A percentile compares a stretch with the other conserved stretches of the same genome.
phyloP scores from a whole-genome alignment of 768 basidiomycete species.

The Pulveroboletus sp. region DNA sequence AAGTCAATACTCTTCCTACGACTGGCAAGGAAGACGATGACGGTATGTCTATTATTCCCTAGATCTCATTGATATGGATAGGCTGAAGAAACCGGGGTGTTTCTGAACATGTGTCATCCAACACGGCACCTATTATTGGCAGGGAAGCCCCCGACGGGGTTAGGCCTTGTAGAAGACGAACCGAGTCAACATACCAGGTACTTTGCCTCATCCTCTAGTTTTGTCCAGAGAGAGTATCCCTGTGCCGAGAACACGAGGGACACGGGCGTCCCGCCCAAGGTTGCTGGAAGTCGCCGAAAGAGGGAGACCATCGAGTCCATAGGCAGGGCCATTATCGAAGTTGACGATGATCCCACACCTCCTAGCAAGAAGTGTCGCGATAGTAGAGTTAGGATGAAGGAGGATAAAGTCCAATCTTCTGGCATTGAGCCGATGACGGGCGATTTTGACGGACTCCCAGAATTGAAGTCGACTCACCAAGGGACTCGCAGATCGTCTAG shows the following conservation, averaged over 20 bases:
- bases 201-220: background rate
- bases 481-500: slow-evolving; percentile 16
- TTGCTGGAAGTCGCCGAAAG: slow-evolving; percentile 27
- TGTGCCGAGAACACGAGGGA: slow-evolving; percentile 1
- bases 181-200: background rate
- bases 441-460: slow-evolving; percentile 33
- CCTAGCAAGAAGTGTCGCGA: slow-evolving; percentile 20
- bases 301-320: slow-evolving; percentile 13
- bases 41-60: background rate
- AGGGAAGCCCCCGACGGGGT: background rate
- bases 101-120: background rate
- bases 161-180: background rate
- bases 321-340: slow-evolving; percentile 2
- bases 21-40: background rate
- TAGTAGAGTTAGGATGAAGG: background rate
- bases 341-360: slow-evolving; percentile 11
- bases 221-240: background rate
- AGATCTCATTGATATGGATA: background rate
- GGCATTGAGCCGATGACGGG: slow-evolving; percentile 6
- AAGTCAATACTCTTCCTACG: background rate
- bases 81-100: background rate
- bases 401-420: slow-evolving; percentile 22
- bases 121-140: background rate
- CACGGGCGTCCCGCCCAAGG: slow-evolving; percentile 4
- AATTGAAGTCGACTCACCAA: background rate